These are phyloP conservation scores for Apiospora rasikravindrae DNA, from an alignment of 2,329 filamentous ascomycete species.

Conservation along the genomic window DNA sequence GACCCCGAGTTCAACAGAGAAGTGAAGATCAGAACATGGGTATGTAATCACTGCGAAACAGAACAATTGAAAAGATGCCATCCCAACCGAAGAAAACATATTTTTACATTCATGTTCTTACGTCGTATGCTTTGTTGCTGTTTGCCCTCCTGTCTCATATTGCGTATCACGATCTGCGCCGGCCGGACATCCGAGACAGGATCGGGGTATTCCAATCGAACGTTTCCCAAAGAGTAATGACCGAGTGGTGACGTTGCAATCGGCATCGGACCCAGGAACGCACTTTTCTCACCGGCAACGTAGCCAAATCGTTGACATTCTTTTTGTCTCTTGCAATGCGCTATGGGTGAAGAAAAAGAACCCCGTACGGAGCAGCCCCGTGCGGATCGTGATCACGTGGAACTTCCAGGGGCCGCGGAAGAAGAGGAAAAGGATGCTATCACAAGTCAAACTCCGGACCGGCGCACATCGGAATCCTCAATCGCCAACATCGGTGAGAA, in stretches of 20 bases:
- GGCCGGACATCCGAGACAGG: conserved; percentile 12
- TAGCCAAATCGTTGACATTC: neutral
- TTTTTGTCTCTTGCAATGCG: neutral
- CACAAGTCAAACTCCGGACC: neutral
- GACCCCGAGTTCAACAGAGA: neutral
- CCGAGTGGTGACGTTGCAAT: conserved; percentile 8
- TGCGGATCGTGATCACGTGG: neutral
- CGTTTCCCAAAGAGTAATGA: neutral
- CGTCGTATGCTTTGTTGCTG: neutral
- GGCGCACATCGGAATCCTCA: neutral
- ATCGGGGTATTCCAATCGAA: neutral
- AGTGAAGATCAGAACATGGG: neutral
- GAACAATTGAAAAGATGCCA: neutral
- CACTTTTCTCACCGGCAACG: neutral
- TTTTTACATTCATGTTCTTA: neutral
- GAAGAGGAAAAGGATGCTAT: neutral
- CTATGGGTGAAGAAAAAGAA: neutral
- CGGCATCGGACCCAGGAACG: neutral
- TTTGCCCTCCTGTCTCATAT: neutral
- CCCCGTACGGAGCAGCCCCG: neutral
- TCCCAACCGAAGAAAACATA: neutral
- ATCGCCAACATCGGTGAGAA: neutral
- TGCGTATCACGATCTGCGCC: neutral
- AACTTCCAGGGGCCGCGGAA: neutral
- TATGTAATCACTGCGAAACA: neutral